These are phyloP conservation scores for Fusarium proliferatum DNA, from an alignment of 2,329 filamentous ascomycete species.

Conservation along the genomic window DNA sequence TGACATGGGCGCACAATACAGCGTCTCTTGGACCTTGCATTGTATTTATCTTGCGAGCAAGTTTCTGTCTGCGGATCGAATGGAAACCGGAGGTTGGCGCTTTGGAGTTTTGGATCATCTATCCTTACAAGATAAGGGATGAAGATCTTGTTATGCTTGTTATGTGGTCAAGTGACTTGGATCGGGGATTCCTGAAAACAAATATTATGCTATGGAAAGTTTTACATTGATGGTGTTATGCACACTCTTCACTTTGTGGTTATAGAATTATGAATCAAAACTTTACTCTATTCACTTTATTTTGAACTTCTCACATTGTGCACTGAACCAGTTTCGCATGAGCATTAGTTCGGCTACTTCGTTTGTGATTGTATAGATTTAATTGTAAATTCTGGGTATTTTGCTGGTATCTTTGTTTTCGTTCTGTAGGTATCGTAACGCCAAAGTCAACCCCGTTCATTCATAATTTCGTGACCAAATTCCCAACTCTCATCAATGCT, in stretches of 20 bases:
- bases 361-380: not conserved
- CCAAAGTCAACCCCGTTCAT: conserved; percentile 4
- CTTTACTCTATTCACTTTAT: not conserved
- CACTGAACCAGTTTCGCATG: too few species aligned
- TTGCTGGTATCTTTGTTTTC: conserved; percentile 19
- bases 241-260: not conserved
- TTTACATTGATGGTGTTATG: not conserved
- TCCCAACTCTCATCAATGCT: not conserved
- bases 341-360: not conserved
- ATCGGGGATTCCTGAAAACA: not conserved
- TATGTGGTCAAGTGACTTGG: not conserved
- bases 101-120: conserved; percentile 18
- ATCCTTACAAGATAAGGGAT: not conserved
- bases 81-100: conserved; percentile 4
- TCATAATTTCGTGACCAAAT: conserved; percentile 19
- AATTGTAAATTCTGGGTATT: conserved; percentile 12
- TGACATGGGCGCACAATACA: not conserved
- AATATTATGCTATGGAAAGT: not conserved
- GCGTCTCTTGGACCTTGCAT: not conserved
- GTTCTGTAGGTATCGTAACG: conserved; percentile 28
- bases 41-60: not conserved
- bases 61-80: not conserved
- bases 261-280: conserved; percentile 16
- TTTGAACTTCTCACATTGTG: not conserved
- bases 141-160: not conserved